These are phyloP conservation scores for Epichloe coenophiala DNA, from an alignment of 2,329 filamentous ascomycete species.

Conservation along the genomic window DNA sequence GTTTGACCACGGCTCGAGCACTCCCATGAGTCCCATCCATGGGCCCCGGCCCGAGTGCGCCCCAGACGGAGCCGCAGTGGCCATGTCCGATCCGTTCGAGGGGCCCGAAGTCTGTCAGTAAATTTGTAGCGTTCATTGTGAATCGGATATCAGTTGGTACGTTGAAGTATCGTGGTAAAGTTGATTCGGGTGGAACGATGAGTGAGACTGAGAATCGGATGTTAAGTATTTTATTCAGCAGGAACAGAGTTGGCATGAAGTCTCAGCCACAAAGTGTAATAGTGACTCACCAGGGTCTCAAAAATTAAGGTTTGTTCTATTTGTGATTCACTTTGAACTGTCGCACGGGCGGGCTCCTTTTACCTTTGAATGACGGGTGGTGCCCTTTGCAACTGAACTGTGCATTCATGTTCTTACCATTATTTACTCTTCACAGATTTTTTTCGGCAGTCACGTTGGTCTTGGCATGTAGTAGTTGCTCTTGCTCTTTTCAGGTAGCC, in stretches of 20 bases:
- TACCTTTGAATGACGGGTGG: too few species aligned
- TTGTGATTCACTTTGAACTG: too few species aligned
- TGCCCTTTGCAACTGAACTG: too few species aligned
- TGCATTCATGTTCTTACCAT: too few species aligned
- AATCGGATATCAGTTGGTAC: not conserved
- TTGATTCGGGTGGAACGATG: not conserved
- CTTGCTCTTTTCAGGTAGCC: too few species aligned
- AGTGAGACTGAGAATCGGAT: not conserved
- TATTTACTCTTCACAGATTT: too few species aligned
- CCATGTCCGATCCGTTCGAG: conserved; percentile 2
- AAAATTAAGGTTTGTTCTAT: too few species aligned
- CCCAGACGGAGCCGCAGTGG: conserved; percentile 5
- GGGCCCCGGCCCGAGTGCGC: not conserved
- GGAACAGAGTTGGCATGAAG: not conserved
- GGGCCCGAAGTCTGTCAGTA: not conserved
- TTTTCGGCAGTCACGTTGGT: too few species aligned
- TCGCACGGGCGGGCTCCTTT: too few species aligned
- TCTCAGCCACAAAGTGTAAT: not conserved
- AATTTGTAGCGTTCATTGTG: not conserved
- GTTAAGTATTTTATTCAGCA: too few species aligned
- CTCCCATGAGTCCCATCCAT: rapidly evolving
- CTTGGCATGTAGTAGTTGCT: too few species aligned
- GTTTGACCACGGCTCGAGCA: not conserved
- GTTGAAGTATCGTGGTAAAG: not conserved
- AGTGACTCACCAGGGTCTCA: too few species aligned